phyloP scores from a whole-genome alignment of 1,284 basidiomycete genomes.

The Takashimella tepidaria region DNA sequence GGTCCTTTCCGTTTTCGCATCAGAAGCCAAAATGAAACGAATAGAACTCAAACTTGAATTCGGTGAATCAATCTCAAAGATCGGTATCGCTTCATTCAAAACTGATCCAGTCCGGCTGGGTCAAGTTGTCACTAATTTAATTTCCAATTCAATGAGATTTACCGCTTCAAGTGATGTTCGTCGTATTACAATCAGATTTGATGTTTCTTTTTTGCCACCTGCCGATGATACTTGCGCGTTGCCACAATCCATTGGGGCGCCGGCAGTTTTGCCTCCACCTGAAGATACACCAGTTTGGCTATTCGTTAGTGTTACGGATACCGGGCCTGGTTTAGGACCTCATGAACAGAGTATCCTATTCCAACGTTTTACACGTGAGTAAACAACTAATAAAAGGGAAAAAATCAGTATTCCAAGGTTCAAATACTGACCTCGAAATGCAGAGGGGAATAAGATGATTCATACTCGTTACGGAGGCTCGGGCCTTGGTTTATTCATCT shows the following conservation, averaged over 20 bases:
- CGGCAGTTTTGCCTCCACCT: neutral
- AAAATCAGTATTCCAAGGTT: too few relatives aligned
- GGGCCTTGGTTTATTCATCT: slow-evolving; percentile 37
- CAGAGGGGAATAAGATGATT: slow-evolving; percentile 26
- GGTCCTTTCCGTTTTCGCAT: slow-evolving; percentile 15
- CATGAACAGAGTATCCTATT: slow-evolving; percentile 24
- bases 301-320: slow-evolving; percentile 27
- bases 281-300: slow-evolving; percentile 17
- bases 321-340: slow-evolving; percentile 29
- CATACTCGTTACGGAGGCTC: slow-evolving; percentile 34
- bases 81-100: slow-evolving; percentile 13
- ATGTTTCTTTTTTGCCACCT: slow-evolving; percentile 23
- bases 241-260: neutral
- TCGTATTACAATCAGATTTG: slow-evolving; percentile 25
- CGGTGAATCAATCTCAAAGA: slow-evolving; percentile 9
- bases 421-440: too few relatives aligned
- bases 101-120: slow-evolving; percentile 35
- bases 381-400: neutral
- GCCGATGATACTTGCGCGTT: slow-evolving; percentile 16
- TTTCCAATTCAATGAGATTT: slow-evolving; percentile 30
- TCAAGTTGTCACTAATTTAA: slow-evolving; percentile 32
- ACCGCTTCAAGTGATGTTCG: slow-evolving; percentile 16
- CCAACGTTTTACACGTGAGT: slow-evolving; percentile 25
- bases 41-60: slow-evolving; percentile 18
- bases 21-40: slow-evolving; percentile 25